phyloP scores from a whole-genome alignment of 495 filamentous ascomycete species.

The Massariosphaeria phaeospora region DNA sequence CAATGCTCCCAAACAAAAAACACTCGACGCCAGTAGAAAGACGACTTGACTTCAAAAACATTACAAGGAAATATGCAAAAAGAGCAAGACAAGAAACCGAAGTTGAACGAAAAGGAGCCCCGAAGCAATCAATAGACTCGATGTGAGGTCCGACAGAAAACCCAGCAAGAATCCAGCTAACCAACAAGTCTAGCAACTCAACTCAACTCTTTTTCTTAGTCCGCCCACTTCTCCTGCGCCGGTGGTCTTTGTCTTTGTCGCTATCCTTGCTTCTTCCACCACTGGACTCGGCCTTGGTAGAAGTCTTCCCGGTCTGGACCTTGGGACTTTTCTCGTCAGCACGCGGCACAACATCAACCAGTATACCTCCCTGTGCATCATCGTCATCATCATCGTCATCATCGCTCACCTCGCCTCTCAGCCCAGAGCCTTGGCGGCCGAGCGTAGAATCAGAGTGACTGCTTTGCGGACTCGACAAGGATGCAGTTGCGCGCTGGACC shows the following conservation, averaged over 20 bases:
- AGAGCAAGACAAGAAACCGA: too few relatives aligned
- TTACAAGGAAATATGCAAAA: too few relatives aligned
- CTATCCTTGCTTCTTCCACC: slow-evolving; percentile 13
- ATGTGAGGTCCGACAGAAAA: too few relatives aligned
- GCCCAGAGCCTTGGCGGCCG: slow-evolving; percentile 11
- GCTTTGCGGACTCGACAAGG: slow-evolving; percentile 18
- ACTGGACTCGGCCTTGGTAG: slow-evolving; percentile 6
- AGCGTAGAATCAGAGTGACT: slow-evolving; percentile 35
- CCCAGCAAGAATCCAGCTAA: too few relatives aligned
- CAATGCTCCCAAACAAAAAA: too few relatives aligned
- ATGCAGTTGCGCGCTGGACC: slow-evolving; percentile 25
- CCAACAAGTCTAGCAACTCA: not conserved
- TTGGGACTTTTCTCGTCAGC: slow-evolving; percentile 27
- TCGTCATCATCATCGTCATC: too few relatives aligned
- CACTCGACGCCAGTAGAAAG: too few relatives aligned
- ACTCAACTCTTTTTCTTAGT: slow-evolving; percentile 9
- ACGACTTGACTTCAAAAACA: too few relatives aligned
- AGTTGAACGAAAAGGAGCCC: too few relatives aligned
- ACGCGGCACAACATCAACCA: slow-evolving; percentile 33
- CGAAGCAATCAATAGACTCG: too few relatives aligned
- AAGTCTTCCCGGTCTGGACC: slow-evolving; percentile 10
- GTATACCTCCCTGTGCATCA: slow-evolving; percentile 25
- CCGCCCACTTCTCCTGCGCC: slow-evolving; percentile 8
- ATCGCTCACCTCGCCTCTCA: slow-evolving; percentile 27
- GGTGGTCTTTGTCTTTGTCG: slow-evolving; percentile 1